A percentile compares a stretch with the other conserved stretches of the same genome.
Evolutionary conservation across 129 eudicot species (phyloP).

Genomic region (Ambrosia artemisiifolia): DNA sequence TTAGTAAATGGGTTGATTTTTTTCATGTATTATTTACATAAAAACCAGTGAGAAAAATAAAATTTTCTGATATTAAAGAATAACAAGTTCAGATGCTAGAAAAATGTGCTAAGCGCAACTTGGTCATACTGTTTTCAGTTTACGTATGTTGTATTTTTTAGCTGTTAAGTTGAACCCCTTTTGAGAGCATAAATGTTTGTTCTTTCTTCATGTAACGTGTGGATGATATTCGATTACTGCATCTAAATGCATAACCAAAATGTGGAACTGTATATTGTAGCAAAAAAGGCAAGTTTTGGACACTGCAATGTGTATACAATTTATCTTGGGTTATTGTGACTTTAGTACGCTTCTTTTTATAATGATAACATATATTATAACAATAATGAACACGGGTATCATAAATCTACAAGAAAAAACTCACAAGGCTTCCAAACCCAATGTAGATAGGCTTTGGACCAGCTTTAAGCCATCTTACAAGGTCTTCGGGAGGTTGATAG

Average conservation of each 20-base stretch:
- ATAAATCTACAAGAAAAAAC: constrained; percentile 25
- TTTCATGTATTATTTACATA: background rate
- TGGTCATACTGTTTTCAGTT: background rate
- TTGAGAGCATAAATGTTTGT: background rate
- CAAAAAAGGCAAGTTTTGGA: background rate
- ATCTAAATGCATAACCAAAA: background rate
- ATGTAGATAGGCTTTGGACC: constrained; percentile 97
- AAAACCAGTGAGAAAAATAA: background rate
- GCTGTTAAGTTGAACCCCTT: background rate
- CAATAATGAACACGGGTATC: background rate
- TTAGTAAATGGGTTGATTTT: background rate
- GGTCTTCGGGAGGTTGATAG: constrained; percentile 80
- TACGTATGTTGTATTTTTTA: background rate
- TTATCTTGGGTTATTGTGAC: constrained; percentile 4
- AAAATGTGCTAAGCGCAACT: background rate
- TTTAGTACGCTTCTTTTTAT: constrained; percentile 11
- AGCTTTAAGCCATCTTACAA: constrained; percentile 85
- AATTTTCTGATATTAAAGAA: background rate
- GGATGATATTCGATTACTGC: background rate
- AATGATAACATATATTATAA: constrained; percentile 1
- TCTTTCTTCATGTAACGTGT: background rate
- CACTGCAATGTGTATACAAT: constrained; percentile 5
- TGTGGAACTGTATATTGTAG: background rate
- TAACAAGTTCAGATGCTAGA: background rate
- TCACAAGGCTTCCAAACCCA: constrained; percentile 99